Percentiles rank a stretch among this genome's conserved stretches.
Conservation (phyloP, 2,329 filamentous ascomycete genomes). For the Dactylellina haptotyla region DNA sequence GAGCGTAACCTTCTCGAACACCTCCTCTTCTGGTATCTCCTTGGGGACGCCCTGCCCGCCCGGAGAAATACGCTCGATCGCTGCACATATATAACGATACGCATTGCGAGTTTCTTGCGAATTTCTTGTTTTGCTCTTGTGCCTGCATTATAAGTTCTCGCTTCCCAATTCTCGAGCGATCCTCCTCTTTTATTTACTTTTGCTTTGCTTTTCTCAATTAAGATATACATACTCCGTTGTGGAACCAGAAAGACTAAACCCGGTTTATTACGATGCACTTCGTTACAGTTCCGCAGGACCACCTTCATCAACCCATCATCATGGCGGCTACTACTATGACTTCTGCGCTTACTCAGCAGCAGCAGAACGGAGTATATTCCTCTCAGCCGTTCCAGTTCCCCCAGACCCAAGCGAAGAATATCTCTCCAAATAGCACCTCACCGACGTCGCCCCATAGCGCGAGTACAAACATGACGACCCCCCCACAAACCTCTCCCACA, state of each 20-base stretch:
- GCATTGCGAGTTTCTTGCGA: slow-evolving; percentile 41
- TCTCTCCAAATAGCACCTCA: slow-evolving; percentile 47
- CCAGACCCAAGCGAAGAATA: slow-evolving; percentile 41
- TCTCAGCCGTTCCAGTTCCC: slow-evolving; percentile 33
- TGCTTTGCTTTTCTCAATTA: slow-evolving; percentile 7
- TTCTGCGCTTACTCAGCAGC: slow-evolving; percentile 30
- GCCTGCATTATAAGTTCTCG: slow-evolving; percentile 34
- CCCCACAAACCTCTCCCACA: slow-evolving; percentile 39
- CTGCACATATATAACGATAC: slow-evolving; percentile 31
- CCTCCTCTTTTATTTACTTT: slow-evolving; percentile 2
- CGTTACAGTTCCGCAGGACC: slow-evolving; percentile 45
- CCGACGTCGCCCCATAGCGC: slow-evolving; percentile 47
- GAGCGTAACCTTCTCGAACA: slow-evolving; percentile 51
- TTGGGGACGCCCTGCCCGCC: not conserved
- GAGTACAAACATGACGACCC: slow-evolving; percentile 40
- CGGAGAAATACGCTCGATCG: not conserved
- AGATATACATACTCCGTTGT: not conserved
- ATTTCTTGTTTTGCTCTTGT: slow-evolving; percentile 42
- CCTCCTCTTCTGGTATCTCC: slow-evolving; percentile 30
- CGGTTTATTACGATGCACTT: slow-evolving; percentile 46
- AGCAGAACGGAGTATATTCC: slow-evolving; percentile 8
- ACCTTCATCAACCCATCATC: slow-evolving; percentile 31
- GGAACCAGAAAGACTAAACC: slow-evolving; percentile 2
- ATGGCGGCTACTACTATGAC: slow-evolving; percentile 45
- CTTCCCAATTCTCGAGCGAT: slow-evolving; percentile 31